Evolutionary conservation across 805 yeast genomes (phyloP).

Genomic region (Saccharomycopsis babjevae): DNA sequence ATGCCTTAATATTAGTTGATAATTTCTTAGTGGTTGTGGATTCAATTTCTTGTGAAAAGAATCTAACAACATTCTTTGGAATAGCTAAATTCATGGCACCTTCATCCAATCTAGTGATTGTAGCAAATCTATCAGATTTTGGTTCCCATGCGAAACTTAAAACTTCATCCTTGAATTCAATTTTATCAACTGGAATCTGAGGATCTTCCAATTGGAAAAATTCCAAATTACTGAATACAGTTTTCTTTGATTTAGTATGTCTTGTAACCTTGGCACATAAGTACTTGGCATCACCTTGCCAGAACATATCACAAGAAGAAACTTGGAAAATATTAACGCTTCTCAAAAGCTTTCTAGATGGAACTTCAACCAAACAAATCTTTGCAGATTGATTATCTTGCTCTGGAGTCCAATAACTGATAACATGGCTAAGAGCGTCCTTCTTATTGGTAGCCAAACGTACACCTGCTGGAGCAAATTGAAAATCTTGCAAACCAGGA

Average conservation of each 20-base stretch:
- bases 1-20: constrained; percentile 27
- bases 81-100: constrained; percentile 51
- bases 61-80: constrained; percentile 54
- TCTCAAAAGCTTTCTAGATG: constrained; percentile 73
- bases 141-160: constrained; percentile 95
- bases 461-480: constrained; percentile 88
- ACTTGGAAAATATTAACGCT: constrained; percentile 93
- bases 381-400: constrained; percentile 85
- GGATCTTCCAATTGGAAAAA: constrained; percentile 80
- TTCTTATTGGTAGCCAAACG: constrained; percentile 45
- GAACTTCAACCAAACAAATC: constrained; percentile 81
- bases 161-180: constrained; percentile 86
- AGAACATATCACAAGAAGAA: constrained; percentile 76
- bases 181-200: constrained; percentile 88
- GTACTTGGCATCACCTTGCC: constrained; percentile 83
- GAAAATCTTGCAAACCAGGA: constrained; percentile 81
- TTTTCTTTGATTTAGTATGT: constrained; percentile 91
- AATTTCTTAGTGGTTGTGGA: constrained; percentile 40
- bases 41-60: constrained; percentile 71
- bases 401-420: constrained; percentile 98
- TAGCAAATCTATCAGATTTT: constrained; percentile 73
- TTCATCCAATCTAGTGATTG: constrained; percentile 54
- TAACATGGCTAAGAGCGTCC: constrained; percentile 50
- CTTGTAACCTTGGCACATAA: constrained; percentile 94
- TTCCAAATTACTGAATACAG: constrained; percentile 83